Evolutionary conservation across 345 rosid genomes (phyloP).

Genomic region (Bretschneidera sinensis): DNA sequence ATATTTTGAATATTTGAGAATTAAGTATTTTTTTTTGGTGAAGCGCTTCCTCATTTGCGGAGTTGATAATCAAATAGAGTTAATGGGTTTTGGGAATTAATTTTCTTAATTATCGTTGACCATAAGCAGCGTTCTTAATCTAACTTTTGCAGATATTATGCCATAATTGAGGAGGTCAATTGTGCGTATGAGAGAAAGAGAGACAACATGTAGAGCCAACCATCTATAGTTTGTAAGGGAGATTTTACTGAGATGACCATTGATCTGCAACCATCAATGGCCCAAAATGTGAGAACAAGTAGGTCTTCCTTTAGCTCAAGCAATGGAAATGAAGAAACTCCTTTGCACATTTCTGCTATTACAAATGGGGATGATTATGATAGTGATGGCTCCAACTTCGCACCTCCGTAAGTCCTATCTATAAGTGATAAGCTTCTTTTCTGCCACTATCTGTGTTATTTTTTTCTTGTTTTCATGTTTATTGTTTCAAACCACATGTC

Average conservation of each 20-base stretch:
- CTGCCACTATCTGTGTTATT: neutral
- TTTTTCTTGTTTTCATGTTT: neutral
- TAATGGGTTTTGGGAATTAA: no score
- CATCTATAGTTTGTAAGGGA: neutral
- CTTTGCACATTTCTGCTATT: constrained; percentile 32
- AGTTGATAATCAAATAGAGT: no score
- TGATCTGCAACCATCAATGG: constrained; percentile 33
- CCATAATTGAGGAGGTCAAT: no score
- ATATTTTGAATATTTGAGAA: no score
- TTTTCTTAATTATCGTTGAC: no score
- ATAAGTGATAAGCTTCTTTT: neutral
- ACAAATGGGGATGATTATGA: constrained; percentile 69
- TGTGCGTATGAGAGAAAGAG: neutral
- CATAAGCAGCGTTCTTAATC: no score
- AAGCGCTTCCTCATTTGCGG: no score
- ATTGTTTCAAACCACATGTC: neutral
- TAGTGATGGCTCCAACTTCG: constrained; percentile 63
- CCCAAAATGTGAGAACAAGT: constrained; percentile 45
- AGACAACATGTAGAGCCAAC: neutral
- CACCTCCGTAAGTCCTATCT: constrained; percentile 44
- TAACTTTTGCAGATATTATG: no score
- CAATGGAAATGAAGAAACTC: constrained; percentile 39
- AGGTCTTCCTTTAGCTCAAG: constrained; percentile 50
- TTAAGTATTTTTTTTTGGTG: no score
- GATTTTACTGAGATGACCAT: constrained; percentile 20